These are phyloP conservation scores for Globisporangium apiculatum DNA, from an alignment of 352 stramenopile species.

Conservation along the genomic window DNA sequence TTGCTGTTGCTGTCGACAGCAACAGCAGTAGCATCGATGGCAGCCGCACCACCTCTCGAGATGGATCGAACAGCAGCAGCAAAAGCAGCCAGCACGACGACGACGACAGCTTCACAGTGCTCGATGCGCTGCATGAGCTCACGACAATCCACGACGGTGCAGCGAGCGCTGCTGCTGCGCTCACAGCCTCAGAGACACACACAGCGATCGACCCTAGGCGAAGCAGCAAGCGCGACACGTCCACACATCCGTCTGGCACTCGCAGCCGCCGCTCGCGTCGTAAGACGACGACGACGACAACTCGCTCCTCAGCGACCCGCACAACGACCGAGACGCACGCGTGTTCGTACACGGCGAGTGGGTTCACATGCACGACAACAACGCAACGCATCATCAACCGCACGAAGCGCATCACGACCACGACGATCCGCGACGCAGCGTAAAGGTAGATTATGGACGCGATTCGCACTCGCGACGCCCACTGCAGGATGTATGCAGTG, in stretches of 20 bases:
- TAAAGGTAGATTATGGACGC: not conserved
- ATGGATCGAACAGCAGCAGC: not conserved
- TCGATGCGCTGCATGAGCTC: not conserved
- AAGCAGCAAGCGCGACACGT: not conserved
- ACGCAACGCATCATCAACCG: not conserved
- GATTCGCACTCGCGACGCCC: no score
- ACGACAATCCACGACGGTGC: not conserved
- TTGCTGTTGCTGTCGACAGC: not conserved
- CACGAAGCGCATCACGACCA: not conserved
- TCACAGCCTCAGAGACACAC: not conserved
- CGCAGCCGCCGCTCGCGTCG: not conserved
- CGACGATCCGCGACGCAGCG: not conserved
- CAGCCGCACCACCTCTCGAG: no score
- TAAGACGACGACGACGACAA: no score
- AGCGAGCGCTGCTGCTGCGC: not conserved
- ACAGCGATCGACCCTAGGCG: no score
- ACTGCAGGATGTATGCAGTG: not conserved
- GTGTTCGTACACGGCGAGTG: constrained; percentile 2
- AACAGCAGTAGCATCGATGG: not conserved
- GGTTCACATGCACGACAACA: constrained; percentile 6
- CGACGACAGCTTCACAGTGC: not conserved
- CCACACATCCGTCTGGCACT: not conserved
- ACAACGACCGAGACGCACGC: constrained; percentile 2
- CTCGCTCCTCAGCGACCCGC: not conserved
- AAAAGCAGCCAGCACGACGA: not conserved